Conservation (phyloP, 2,329 filamentous ascomycete genomes). For the Ophiostoma himal-ulmi region DNA sequence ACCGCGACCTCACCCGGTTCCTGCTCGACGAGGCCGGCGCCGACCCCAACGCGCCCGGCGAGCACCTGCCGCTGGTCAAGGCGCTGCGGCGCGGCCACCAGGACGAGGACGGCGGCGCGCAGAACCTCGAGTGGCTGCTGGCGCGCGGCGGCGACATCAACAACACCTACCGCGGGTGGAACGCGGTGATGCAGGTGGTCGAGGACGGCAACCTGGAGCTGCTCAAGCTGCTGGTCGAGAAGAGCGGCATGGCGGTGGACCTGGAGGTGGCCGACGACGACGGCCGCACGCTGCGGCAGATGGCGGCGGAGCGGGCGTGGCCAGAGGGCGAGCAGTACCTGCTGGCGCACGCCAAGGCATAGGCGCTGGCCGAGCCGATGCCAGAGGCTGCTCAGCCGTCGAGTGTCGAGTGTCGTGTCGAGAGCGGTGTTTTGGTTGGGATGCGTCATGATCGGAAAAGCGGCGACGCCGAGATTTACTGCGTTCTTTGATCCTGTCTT, state of each 20-base stretch:
- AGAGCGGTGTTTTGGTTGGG: not conserved
- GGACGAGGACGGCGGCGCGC: constrained; percentile 54
- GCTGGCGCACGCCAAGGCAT: constrained; percentile 22
- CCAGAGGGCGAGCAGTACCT: constrained; percentile 50
- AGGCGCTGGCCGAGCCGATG: not conserved
- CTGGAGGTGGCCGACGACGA: constrained; percentile 29
- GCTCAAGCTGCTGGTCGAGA: constrained; percentile 45
- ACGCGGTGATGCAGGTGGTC: constrained; percentile 58
- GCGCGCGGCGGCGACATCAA: constrained; percentile 62
- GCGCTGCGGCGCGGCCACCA: constrained; percentile 55
- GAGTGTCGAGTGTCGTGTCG: not conserved
- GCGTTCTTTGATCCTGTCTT: not conserved
- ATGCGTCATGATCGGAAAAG: not conserved
- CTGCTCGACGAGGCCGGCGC: constrained; percentile 28
- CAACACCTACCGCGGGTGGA: constrained; percentile 61
- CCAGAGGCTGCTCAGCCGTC: no score
- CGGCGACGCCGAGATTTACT: not conserved
- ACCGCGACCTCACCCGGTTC: constrained; percentile 50
- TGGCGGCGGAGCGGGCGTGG: constrained; percentile 54
- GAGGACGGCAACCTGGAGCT: constrained; percentile 56
- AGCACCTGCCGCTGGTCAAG: constrained; percentile 67
- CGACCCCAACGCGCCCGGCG: constrained; percentile 45
- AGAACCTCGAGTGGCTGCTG: constrained; percentile 47
- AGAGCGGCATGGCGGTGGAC: constrained; percentile 26
- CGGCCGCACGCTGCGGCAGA: constrained; percentile 44